Evolutionary conservation across 139 green algal genomes (phyloP), one percentile per base, ranked within the genome.

Genomic region (Chloropicon primus): DNA sequence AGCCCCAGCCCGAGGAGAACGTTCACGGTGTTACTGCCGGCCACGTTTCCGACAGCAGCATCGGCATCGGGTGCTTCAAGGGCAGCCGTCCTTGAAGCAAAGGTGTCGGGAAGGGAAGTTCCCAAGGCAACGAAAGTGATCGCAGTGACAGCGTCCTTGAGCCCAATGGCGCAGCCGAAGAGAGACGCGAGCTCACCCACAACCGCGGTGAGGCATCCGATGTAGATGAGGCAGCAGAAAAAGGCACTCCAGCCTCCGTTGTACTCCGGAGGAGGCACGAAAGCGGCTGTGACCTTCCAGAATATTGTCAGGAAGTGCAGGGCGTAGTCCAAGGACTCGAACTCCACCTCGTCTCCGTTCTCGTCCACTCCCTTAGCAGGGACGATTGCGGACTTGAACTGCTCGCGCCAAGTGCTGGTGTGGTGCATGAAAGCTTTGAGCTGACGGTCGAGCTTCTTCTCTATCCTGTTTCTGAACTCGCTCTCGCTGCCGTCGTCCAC

Each of bases 101-200:
- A 81, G 2, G 78, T 81, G 72, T 81, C 78, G 2, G 78, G 78
- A 22, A 81, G 72, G 3, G 71, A 77, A 1, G 78, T 81, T 1
- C 78, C 78, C 1, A 81, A 27, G 17, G 78, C 78, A 23, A 81
- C 78, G 23, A 81, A 81, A 22, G 78, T 81, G 72, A 81, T 81
- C 72, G 78, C 78, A 1, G 78, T 81, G 22, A 81, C 27, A 17
- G 72, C 72, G 72, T 81, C 73, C 72, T 78, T 77, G 24, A 78
- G 10, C 3, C 74, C 74, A 21, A 29, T 22, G 27, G 27, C 27
- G 74, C 74, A 78, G 74, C 74, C 74, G 21, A 78, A 78, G 27
- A 78, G 74, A 41, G 27, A 27, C 3, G 74, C 74, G 10, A 78
- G 22, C 2, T 78, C 74, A 24, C 74, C 74, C 2, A 78, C 74